Conservation (phyloP, 2,329 filamentous ascomycete genomes). For the Diatrype stigma region DNA sequence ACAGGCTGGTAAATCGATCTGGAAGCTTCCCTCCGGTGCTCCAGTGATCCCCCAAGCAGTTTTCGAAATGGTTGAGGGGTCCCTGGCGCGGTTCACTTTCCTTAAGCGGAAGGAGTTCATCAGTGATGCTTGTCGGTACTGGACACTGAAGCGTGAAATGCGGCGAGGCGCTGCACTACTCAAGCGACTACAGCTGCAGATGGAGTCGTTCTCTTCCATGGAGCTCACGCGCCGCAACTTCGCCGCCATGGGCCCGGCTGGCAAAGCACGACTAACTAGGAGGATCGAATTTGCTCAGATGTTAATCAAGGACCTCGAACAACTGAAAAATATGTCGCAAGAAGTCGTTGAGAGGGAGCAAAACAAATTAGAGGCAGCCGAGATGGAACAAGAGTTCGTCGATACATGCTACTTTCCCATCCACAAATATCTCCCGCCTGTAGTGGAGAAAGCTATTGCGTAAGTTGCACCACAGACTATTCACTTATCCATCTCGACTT, state of each 20-base stretch:
- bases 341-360: constrained; percentile 72
- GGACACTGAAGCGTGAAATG: constrained; percentile 94
- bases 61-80: constrained; percentile 78
- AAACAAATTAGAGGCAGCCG: constrained; percentile 70
- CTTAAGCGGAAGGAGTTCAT: constrained; percentile 89
- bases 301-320: constrained; percentile 71
- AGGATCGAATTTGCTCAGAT: constrained; percentile 84
- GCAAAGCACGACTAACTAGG: constrained; percentile 70
- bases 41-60: constrained; percentile 89
- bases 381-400: constrained; percentile 73
- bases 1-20: constrained; percentile 63
- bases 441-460: constrained; percentile 75
- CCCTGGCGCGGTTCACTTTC: constrained; percentile 73
- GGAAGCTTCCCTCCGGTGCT: constrained; percentile 91
- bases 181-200: constrained; percentile 88
- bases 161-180: constrained; percentile 85
- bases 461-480: constrained; percentile 49
- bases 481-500: not conserved
- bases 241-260: constrained; percentile 85
- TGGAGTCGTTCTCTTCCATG: constrained; percentile 96
- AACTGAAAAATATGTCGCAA: constrained; percentile 66
- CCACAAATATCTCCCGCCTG: constrained; percentile 67
- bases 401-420: constrained; percentile 92
- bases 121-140: constrained; percentile 91
- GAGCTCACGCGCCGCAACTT: constrained; percentile 95